Percentiles rank a stretch among this genome's conserved stretches.
phyloP scores from a whole-genome alignment of 164 flowering plant genomes.

The grape (Vitis vinifera) region DNA sequence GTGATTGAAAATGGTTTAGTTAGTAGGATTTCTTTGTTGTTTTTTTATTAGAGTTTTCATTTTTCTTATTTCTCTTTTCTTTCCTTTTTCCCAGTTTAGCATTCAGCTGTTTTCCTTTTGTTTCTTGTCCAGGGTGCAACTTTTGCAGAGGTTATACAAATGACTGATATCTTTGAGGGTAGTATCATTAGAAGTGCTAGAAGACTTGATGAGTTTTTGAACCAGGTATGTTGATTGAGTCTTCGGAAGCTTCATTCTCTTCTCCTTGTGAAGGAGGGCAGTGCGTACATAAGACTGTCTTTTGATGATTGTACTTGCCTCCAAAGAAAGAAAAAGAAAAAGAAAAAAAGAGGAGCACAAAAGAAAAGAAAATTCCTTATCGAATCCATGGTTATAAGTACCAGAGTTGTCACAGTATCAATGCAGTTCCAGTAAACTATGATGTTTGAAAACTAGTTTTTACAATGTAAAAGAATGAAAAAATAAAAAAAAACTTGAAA shows the following conservation, averaged over 20 bases:
- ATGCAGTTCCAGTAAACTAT: too few species aligned
- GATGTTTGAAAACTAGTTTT: too few species aligned
- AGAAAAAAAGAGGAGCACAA: too few species aligned
- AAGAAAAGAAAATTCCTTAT: too few species aligned
- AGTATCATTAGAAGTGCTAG: constrained; percentile 86
- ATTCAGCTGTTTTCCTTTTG: neutral
- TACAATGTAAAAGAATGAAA: too few species aligned
- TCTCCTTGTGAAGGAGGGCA: neutral
- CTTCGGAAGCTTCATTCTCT: neutral
- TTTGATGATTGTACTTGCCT: too few species aligned
- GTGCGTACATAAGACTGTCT: too few species aligned
- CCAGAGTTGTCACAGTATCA: too few species aligned
- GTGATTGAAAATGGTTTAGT: neutral
- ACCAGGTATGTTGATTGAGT: constrained; percentile 64
- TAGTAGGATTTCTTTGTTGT: neutral
- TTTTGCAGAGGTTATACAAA: constrained; percentile 86
- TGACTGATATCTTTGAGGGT: constrained; percentile 98
- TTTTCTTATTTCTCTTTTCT: neutral
- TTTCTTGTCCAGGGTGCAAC: constrained; percentile 63
- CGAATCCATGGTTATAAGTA: too few species aligned
- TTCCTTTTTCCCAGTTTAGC: neutral
- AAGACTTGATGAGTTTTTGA: constrained; percentile 92
- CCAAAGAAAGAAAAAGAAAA: too few species aligned
- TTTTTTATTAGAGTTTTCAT: neutral
- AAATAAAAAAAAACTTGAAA: too few species aligned